Conservation (phyloP, 352 stramenopile genomes). For the Hyphochytrium catenoides region DNA sequence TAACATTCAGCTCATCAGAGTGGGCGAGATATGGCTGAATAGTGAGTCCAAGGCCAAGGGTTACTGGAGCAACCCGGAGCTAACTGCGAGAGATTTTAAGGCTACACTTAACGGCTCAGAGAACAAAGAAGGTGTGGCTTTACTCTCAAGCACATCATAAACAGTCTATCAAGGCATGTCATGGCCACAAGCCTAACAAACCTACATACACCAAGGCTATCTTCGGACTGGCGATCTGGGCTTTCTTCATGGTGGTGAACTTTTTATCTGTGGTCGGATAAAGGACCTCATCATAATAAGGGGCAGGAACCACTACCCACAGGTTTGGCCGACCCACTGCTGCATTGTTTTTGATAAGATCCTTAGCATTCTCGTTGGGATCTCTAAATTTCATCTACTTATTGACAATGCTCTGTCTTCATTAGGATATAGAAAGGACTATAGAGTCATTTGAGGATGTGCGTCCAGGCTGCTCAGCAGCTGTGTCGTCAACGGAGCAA, state of each 20-base stretch:
- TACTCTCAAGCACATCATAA: constrained; percentile 1
- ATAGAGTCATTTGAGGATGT: constrained; percentile 51
- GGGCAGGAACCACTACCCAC: constrained; percentile 95
- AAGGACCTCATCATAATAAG: constrained; percentile 99
- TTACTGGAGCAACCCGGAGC: constrained; percentile 65
- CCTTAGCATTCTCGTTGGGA: neutral
- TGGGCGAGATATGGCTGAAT: constrained; percentile 66
- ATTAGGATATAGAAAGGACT: constrained; percentile 92
- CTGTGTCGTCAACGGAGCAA: constrained; percentile 62
- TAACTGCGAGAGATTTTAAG: constrained; percentile 68
- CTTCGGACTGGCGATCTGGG: constrained; percentile 89
- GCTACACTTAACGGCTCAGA: constrained; percentile 47
- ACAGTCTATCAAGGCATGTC: constrained; percentile 2
- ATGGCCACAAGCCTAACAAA: constrained; percentile 7
- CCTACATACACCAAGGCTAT: constrained; percentile 22
- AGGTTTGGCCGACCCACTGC: too few species aligned
- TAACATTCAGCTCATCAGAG: too few species aligned
- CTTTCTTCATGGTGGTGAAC: constrained; percentile 80
- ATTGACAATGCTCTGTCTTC: too few species aligned
- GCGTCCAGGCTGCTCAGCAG: constrained; percentile 80
- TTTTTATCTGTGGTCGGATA: constrained; percentile 92
- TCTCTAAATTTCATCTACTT: neutral
- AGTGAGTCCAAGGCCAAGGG: constrained; percentile 72
- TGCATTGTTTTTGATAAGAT: too few species aligned
- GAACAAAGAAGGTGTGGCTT: neutral